Evolutionary conservation across 192 early-diverging fungal species (phyloP).

Genomic region (Pecoramyces ruminantium): DNA sequence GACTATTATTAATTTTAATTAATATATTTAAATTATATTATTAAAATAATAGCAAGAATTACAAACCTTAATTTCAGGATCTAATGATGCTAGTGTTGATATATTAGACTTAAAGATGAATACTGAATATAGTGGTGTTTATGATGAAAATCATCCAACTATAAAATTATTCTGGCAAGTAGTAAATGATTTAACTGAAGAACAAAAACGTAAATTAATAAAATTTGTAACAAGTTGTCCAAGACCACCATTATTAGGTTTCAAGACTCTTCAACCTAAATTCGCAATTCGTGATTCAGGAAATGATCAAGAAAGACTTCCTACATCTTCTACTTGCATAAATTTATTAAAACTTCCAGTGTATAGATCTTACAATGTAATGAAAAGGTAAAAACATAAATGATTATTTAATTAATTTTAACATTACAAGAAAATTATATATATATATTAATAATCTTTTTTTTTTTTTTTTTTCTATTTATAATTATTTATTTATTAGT

Average conservation of each 20-base stretch:
- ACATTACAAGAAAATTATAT: constrained; percentile 9
- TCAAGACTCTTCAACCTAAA: constrained; percentile 51
- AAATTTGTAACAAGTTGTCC: constrained; percentile 86
- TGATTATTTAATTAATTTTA: background rate
- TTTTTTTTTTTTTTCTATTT: background rate
- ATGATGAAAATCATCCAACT: constrained; percentile 45
- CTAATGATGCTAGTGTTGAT: constrained; percentile 48
- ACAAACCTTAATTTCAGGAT: constrained; percentile 75
- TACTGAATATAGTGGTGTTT: constrained; percentile 63
- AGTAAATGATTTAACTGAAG: constrained; percentile 30
- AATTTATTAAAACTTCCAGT: constrained; percentile 82
- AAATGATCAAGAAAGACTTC: constrained; percentile 51
- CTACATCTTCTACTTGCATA: constrained; percentile 45
- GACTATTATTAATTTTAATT: too few relatives aligned
- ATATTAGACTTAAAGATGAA: constrained; percentile 55
- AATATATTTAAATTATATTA: background rate
- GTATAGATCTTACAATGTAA: constrained; percentile 33
- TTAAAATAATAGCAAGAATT: constrained; percentile 52
- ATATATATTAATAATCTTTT: constrained; percentile 14
- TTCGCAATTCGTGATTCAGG: constrained; percentile 56
- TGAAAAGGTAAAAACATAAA: constrained; percentile 39
- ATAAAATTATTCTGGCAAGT: constrained; percentile 63
- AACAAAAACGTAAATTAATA: constrained; percentile 46
- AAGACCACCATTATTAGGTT: constrained; percentile 80
- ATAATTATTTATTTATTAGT: constrained; percentile 15